phyloP scores from a whole-genome alignment of 1,139 yeast genomes.

The Protomyces inundatus region DNA sequence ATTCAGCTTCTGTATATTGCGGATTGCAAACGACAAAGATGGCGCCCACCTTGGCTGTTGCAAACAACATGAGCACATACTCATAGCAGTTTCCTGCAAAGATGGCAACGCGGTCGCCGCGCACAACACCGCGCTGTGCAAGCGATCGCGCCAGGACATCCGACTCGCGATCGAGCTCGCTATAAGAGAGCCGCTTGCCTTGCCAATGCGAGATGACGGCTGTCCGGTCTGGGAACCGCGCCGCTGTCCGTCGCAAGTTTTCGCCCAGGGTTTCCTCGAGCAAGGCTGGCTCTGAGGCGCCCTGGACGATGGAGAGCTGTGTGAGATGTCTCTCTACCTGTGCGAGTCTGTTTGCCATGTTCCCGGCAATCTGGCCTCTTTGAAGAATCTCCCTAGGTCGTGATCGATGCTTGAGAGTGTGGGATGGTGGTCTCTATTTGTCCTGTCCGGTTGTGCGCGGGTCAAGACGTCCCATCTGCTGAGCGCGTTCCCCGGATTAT shows the following conservation, averaged over 20 bases:
- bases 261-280: background rate
- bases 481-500: too few relatives aligned
- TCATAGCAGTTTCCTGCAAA: conserved; percentile 39
- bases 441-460: too few relatives aligned
- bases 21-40: conserved; percentile 39
- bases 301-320: conserved; percentile 1
- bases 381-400: too few relatives aligned
- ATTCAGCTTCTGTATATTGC: conserved; percentile 38
- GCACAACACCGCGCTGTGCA: conserved; percentile 29
- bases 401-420: too few relatives aligned
- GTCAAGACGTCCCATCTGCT: too few relatives aligned
- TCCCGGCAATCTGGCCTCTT: background rate
- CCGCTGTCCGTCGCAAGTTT: conserved; percentile 22
- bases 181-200: conserved; percentile 32
- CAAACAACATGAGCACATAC: conserved; percentile 37
- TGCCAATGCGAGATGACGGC: conserved; percentile 37
- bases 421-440: too few relatives aligned
- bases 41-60: conserved; percentile 38
- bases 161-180: conserved; percentile 35
- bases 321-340: background rate
- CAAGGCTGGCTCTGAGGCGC: conserved; percentile 1
- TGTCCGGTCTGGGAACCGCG: conserved; percentile 31
- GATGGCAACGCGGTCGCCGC: conserved; percentile 38
- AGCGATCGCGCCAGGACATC: conserved; percentile 31
- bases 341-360: conserved; percentile 1